These are phyloP conservation scores for Phytophthora hybrid DNA, from an alignment of 352 stramenopile genomes.

Conservation along the genomic window DNA sequence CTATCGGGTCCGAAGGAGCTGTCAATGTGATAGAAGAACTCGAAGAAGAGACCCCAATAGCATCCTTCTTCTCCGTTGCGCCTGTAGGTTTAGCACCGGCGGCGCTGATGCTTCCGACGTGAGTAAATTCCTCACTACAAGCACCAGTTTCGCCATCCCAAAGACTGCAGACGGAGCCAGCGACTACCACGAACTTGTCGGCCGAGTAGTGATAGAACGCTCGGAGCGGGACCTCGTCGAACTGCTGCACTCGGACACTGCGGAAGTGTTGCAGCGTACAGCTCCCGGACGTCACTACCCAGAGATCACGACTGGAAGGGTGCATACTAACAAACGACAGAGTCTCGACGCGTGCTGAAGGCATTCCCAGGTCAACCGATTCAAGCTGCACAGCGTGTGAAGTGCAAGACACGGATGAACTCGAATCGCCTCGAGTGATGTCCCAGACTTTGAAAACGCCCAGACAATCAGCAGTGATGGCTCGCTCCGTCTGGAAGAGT, in stretches of 20 bases:
- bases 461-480: constrained; percentile 75
- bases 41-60: not conserved
- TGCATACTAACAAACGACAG: constrained; percentile 66
- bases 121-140: constrained; percentile 65
- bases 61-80: constrained; percentile 1
- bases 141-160: constrained; percentile 72
- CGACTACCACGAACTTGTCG: constrained; percentile 76
- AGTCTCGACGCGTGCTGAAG: constrained; percentile 64
- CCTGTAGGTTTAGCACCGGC: not conserved
- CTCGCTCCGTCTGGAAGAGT: constrained; percentile 79
- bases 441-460: constrained; percentile 91
- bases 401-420: constrained; percentile 34
- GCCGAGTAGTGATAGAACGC: constrained; percentile 78
- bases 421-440: constrained; percentile 57
- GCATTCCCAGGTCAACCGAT: constrained; percentile 62
- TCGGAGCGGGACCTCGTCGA: constrained; percentile 73
- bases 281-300: constrained; percentile 56
- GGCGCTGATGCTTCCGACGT: constrained; percentile 41
- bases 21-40: not conserved
- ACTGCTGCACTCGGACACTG: constrained; percentile 66
- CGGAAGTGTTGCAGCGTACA: constrained; percentile 67
- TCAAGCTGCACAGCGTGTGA: constrained; percentile 73
- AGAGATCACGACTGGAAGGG: constrained; percentile 68
- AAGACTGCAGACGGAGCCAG: constrained; percentile 67
- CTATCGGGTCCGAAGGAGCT: not conserved